A percentile compares a stretch with the other conserved stretches of the same genome.
These are phyloP conservation scores for Dipodascopsis uninucleata DNA, from an alignment of 805 yeast species.

Conservation along the genomic window DNA sequence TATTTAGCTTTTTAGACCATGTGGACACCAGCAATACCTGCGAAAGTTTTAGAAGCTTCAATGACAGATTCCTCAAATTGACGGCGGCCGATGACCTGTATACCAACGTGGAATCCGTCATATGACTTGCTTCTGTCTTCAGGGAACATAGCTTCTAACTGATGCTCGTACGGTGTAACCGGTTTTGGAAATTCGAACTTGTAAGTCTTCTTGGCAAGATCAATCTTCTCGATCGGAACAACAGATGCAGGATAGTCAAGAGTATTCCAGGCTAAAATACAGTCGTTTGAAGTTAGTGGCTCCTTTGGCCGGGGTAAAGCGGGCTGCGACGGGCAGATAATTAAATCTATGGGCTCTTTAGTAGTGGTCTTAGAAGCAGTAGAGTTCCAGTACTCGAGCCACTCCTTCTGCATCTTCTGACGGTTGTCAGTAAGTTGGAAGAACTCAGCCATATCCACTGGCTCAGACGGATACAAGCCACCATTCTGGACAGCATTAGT, in stretches of 20 bases:
- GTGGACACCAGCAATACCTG: not conserved
- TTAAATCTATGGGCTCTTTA: slow-evolving; percentile 45
- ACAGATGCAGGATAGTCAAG: slow-evolving; percentile 28
- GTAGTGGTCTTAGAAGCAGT: slow-evolving; percentile 37
- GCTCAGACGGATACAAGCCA: slow-evolving; percentile 30
- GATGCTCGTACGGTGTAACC: slow-evolving; percentile 12
- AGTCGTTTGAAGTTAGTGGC: slow-evolving; percentile 19
- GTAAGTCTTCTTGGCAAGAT: slow-evolving; percentile 17
- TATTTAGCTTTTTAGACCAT: too few species aligned
- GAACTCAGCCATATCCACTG: slow-evolving; percentile 19
- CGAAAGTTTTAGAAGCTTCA: not conserved
- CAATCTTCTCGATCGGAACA: slow-evolving; percentile 22
- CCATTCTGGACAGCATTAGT: slow-evolving; percentile 25
- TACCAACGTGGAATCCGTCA: slow-evolving; percentile 30
- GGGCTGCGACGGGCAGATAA: slow-evolving; percentile 46
- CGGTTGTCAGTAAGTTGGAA: slow-evolving; percentile 22
- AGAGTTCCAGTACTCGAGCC: slow-evolving; percentile 41
- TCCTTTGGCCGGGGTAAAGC: slow-evolving; percentile 27
- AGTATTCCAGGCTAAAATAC: slow-evolving; percentile 27
- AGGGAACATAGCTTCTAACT: slow-evolving; percentile 18
- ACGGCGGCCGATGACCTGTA: slow-evolving; percentile 29
- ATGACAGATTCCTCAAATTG: slow-evolving; percentile 20
- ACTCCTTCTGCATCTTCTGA: slow-evolving; percentile 32
- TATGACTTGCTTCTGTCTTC: slow-evolving; percentile 20
- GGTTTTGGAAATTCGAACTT: slow-evolving; percentile 25